phyloP scores from a whole-genome alignment of 768 basidiomycete species.

The Lactarius quietus region DNA sequence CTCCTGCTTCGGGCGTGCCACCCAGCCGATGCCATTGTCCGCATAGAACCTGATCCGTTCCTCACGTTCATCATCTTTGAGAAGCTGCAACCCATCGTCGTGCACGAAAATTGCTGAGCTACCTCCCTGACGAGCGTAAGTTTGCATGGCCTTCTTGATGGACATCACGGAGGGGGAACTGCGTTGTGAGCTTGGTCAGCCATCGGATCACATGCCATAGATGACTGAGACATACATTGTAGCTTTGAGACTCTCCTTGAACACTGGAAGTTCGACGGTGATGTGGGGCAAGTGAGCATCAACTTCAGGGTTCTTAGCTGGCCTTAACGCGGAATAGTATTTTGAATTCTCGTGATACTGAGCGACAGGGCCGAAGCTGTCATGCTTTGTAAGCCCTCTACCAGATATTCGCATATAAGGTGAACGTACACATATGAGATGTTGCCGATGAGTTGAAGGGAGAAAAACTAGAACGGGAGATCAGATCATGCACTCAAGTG shows the following conservation, averaged over 20 bases:
- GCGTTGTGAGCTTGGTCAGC: constrained; percentile 13
- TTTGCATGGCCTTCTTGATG: constrained; percentile 82
- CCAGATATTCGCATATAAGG: not conserved
- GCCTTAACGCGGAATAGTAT: constrained; percentile 72
- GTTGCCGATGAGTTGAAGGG: constrained; percentile 62
- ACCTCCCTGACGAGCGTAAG: constrained; percentile 84
- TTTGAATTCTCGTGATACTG: constrained; percentile 83
- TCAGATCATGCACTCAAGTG: not conserved
- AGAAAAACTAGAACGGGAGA: constrained; percentile 55
- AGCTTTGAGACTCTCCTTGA: constrained; percentile 81
- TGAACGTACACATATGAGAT: constrained; percentile 57
- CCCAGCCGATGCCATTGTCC: constrained; percentile 76
- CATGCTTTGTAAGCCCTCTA: constrained; percentile 1
- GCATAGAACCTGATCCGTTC: constrained; percentile 72
- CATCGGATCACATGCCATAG: not conserved
- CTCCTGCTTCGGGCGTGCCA: constrained; percentile 73
- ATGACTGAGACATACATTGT: constrained; percentile 58
- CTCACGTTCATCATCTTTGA: constrained; percentile 57
- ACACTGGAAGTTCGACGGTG: constrained; percentile 82
- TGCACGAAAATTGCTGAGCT: constrained; percentile 76
- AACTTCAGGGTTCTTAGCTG: constrained; percentile 57
- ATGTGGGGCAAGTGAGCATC: constrained; percentile 68
- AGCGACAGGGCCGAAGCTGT: constrained; percentile 74
- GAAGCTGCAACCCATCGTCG: constrained; percentile 77
- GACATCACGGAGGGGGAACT: constrained; percentile 75